Evolutionary conservation across 2,329 filamentous ascomycete species (phyloP).

Genomic region (Emericellopsis cladophorae): DNA sequence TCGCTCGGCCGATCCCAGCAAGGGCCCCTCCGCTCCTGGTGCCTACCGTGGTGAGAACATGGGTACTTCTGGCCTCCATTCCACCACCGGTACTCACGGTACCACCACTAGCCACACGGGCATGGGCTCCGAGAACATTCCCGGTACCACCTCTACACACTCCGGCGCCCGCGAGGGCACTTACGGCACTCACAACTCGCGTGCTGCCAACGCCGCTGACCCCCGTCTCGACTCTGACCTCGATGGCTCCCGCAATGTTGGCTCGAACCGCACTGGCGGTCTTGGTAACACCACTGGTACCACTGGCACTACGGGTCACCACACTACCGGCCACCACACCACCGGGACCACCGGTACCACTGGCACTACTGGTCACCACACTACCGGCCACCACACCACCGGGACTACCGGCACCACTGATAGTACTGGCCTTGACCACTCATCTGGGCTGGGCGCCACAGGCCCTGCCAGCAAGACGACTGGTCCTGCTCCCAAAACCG

Average conservation of each 20-base stretch:
- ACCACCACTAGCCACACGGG: constrained; percentile 8
- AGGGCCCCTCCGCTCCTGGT: not conserved
- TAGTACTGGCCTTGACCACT: too few species aligned
- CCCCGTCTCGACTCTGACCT: constrained; percentile 38
- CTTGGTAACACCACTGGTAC: constrained; percentile 20
- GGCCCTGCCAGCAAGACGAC: constrained; percentile 20
- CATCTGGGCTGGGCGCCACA: constrained; percentile 9
- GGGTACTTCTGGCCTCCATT: constrained; percentile 5
- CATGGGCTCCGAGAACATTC: not conserved
- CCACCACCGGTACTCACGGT: constrained; percentile 10
- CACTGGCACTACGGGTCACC: constrained; percentile 10
- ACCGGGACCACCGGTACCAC: constrained; percentile 9
- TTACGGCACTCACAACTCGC: constrained; percentile 28
- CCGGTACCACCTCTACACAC: constrained; percentile 5
- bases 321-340: constrained; percentile 9
- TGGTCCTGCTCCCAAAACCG: constrained; percentile 36
- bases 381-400: constrained; percentile 3
- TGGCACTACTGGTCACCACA: constrained; percentile 15
- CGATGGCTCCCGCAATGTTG: constrained; percentile 22
- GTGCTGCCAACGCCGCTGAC: constrained; percentile 32
- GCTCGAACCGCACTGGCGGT: constrained; percentile 6
- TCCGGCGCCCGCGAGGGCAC: constrained; percentile 14
- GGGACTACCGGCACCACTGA: constrained; percentile 4
- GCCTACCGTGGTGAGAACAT: not conserved
- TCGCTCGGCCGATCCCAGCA: constrained; percentile 7